These are phyloP conservation scores for Sesbania bispinosa DNA, from an alignment of 306 rosid genomes.

Conservation along the genomic window DNA sequence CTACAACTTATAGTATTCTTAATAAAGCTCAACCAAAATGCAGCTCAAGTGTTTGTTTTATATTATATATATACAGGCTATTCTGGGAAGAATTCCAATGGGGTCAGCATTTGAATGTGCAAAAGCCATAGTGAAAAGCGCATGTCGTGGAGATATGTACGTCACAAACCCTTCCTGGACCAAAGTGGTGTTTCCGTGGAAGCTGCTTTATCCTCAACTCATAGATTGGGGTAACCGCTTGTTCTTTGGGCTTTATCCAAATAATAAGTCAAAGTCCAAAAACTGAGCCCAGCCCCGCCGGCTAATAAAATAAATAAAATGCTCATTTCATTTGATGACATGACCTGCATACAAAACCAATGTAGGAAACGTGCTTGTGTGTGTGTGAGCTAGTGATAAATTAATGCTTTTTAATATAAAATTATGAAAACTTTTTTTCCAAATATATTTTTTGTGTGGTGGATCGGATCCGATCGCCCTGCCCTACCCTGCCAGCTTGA, in stretches of 20 bases:
- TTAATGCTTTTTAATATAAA: too few species aligned
- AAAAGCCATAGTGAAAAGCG: constrained; percentile 23
- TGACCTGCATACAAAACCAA: too few species aligned
- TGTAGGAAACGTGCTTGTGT: too few species aligned
- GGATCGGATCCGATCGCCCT: too few species aligned
- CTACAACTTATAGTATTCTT: too few species aligned
- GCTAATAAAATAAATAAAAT: neutral
- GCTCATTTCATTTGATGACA: constrained; percentile 5
- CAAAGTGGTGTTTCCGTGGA: constrained; percentile 17
- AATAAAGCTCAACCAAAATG: too few species aligned
- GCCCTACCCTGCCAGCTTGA: too few species aligned
- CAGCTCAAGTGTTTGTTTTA: neutral
- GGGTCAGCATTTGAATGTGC: constrained; percentile 30
- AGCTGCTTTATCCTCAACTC: constrained; percentile 15
- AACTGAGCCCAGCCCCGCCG: too few species aligned
- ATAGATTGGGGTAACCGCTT: constrained; percentile 4
- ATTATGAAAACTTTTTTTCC: too few species aligned
- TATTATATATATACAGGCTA: constrained; percentile 19
- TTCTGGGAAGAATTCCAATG: constrained; percentile 30
- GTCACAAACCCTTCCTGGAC: constrained; percentile 35
- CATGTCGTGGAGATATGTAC: constrained; percentile 36
- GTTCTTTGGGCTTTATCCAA: neutral
- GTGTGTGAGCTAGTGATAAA: too few species aligned
- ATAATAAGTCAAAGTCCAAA: too few species aligned
- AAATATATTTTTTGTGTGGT: too few species aligned